Evolutionary conservation across 1,139 yeast species (phyloP), one percentile per base, ranked within the genome.

Genomic region (Suhomyces maxii): DNA sequence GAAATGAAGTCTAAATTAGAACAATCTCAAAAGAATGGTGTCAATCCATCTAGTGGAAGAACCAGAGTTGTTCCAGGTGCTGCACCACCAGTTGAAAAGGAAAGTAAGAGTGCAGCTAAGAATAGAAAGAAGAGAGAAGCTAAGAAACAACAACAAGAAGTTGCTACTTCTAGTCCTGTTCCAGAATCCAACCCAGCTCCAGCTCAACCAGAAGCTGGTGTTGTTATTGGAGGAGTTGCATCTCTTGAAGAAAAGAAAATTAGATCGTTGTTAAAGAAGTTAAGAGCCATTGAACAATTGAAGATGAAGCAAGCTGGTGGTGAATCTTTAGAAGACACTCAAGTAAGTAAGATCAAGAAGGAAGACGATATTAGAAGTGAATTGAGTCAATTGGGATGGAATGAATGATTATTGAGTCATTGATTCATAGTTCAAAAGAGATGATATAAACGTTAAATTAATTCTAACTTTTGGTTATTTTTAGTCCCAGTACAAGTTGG

Each of bases 251-350:
- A 93, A 58, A 93, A 91, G 76, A 90, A 90, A 69, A 85, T 89
- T 54, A 82, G 99, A 64, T 84, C 95, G 26, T 78, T 93, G 62
- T 77, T 91, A 66, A 93, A 93, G 73, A 95, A 95, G 69, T 78
- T 93, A 55, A 81, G 98, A 61, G 98, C 99, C 11, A 93, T 93
- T 56, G 96, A 91, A 65, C 84, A 83, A 43, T 79, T 95, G 60
- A 91, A 91, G 67, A 81, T 81, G 77, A 87, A 91, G 63, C 93
- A 88, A 68, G 89, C 88, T 14, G 75, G 73, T 43, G 96, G 95
- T 42, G 97, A 90, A 54, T 76, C 83, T 51, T 79, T 93, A 54
- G 99, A 93, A 69, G 96, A 86, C 60, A 93, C 98, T 31, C 99
- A 93, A 71, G 73, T 89, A 36, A 78, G 89, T 63, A 95, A 95